Conservation (phyloP, 2,329 filamentous ascomycete species). For the Alternaria arborescens region DNA sequence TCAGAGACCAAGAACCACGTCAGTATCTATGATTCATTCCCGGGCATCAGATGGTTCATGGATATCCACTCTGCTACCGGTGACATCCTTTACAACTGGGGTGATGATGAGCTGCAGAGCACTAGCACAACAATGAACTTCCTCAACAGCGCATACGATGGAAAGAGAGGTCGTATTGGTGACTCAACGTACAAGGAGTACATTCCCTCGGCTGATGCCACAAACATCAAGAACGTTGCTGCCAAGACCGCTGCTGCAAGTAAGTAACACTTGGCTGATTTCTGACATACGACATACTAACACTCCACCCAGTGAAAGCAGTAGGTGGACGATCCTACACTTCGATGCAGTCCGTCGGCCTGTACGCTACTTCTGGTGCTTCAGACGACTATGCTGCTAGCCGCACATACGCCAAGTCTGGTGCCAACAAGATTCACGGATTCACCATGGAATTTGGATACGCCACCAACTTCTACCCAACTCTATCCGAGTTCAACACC, state of each 20-base stretch:
- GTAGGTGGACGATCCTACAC: conserved; percentile 49
- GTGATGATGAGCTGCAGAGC: conserved; percentile 63
- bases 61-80: conserved; percentile 66
- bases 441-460: conserved; percentile 42
- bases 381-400: conserved; percentile 53
- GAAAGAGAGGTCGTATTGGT: conserved; percentile 59
- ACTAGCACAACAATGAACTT: conserved; percentile 60
- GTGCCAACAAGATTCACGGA: conserved; percentile 52
- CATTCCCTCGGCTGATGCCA: conserved; percentile 47
- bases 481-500: conserved; percentile 50
- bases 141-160: conserved; percentile 61
- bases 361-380: conserved; percentile 51
- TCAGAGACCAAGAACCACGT: conserved; percentile 65
- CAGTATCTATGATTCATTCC: conserved; percentile 61
- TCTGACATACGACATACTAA: not conserved
- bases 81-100: conserved; percentile 65
- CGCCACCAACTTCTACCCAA: conserved; percentile 53
- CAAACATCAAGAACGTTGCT: conserved; percentile 46
- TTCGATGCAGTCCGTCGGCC: conserved; percentile 45
- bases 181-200: conserved; percentile 63
- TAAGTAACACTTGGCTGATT: not conserved
- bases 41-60: conserved; percentile 64
- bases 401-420: conserved; percentile 45
- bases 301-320: conserved; percentile 39
- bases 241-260: conserved; percentile 43